Base-by-base conservation (phyloP, 2,329 filamentous ascomycete species). In the Orbilia blumenaviensis region DNA sequence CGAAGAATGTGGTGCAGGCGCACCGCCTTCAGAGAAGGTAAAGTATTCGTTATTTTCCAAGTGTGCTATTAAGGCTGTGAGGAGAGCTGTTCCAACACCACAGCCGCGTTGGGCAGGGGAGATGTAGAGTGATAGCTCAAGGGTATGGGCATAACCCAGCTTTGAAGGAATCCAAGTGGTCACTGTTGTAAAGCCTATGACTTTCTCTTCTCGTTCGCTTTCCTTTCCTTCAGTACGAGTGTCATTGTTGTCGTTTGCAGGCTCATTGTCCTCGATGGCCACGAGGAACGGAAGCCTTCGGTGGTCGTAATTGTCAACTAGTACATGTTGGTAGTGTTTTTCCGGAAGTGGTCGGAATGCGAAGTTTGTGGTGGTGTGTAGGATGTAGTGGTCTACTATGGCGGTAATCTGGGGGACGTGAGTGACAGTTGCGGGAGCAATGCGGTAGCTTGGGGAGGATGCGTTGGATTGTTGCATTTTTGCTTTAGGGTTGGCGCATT, bases 391-490 rank as follows among this genome's bases (percentile, higher is more conserved):
- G 42, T 72, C 60, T 50, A 66, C 48, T 36, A 72, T 58, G 32
- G 34, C 27, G 36, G 67, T 72, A 9, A 72, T 66, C 52, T 64
- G 60, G 12, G 46, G 67, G 38, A 66, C 18, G 52, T 72, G 58
- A 21, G 34, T 21, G 12, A 18, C 4, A 9, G 10, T 50, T 5
- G 67, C 60, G 4, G 48, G 48, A n/a, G 41, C 21, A 38, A 72
- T 44, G 25, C 32, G 27, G 41, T 58, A 72, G 10, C 12, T 14
- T 16, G 38, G 32, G 8, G 46, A 1, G 21, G 29, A 27, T 68
- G 64, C 36, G 67, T 66, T 64, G 67, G 48, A n/a, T 12, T 66
- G 66, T 72, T 61, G 32, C 67, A 72, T 72, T 72, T 63, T 60
- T 16, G 41, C 18, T 54, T 29, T 56, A 18, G 52, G 32, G 7